A percentile compares a stretch with the other conserved stretches of the same genome.
Evolutionary conservation across 1,284 basidiomycete species (phyloP).

Genomic region (Trichosporon faecale): DNA sequence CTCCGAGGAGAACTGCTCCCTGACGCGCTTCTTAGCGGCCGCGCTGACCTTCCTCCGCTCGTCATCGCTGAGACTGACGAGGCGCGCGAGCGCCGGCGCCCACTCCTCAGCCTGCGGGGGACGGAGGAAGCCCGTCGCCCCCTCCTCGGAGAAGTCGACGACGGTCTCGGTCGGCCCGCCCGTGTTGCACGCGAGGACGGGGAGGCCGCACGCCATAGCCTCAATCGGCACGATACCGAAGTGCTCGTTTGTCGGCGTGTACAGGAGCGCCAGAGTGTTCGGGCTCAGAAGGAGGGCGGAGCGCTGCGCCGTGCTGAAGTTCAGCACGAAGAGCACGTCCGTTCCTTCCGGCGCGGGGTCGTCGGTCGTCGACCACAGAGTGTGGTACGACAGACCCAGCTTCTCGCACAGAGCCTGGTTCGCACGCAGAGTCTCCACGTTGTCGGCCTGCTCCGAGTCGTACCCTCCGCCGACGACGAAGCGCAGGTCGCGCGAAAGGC

Average conservation of each 20-base stretch:
- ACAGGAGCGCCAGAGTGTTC: slow-evolving; percentile 70
- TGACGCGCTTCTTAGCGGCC: slow-evolving; percentile 62
- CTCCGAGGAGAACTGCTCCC: slow-evolving; percentile 60
- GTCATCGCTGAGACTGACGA: slow-evolving; percentile 57
- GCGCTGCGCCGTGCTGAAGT: slow-evolving; percentile 76
- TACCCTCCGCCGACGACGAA: slow-evolving; percentile 78
- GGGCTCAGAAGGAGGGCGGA: slow-evolving; percentile 67
- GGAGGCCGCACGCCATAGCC: slow-evolving; percentile 86
- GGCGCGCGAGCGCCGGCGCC: slow-evolving; percentile 64
- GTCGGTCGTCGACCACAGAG: slow-evolving; percentile 50
- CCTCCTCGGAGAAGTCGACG: slow-evolving; percentile 55
- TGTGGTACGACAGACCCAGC: slow-evolving; percentile 58
- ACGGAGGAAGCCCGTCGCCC: slow-evolving; percentile 67
- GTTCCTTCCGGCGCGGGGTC: slow-evolving; percentile 53
- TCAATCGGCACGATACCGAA: slow-evolving; percentile 97
- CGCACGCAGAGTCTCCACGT: slow-evolving; percentile 61
- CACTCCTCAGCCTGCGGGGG: slow-evolving; percentile 63
- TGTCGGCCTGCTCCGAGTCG: slow-evolving; percentile 67
- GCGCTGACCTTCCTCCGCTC: slow-evolving; percentile 58
- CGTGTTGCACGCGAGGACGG: slow-evolving; percentile 81
- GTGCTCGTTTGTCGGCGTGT: slow-evolving; percentile 94
- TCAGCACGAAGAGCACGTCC: slow-evolving; percentile 77
- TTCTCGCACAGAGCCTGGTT: slow-evolving; percentile 61
- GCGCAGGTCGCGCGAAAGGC: slow-evolving; percentile 51
- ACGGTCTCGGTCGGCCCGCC: slow-evolving; percentile 92